Percentiles rank a stretch among this genome's conserved stretches.
Conservation (phyloP, 805 yeast species). For the Kuraishia piskuri region DNA sequence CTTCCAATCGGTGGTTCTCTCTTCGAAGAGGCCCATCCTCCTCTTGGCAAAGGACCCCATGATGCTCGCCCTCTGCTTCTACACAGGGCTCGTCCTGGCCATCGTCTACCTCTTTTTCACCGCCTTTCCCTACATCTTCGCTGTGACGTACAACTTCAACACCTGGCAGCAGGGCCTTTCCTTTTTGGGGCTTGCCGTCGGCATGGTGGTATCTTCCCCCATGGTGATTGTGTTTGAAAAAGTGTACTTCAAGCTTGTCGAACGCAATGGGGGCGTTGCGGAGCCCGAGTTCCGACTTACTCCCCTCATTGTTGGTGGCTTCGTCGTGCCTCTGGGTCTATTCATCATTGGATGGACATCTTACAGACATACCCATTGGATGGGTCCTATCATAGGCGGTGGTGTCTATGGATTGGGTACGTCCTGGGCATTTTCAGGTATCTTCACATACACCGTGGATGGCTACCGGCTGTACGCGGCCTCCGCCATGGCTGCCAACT, state of each 20-base stretch:
- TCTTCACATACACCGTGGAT: constrained; percentile 31
- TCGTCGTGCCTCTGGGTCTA: constrained; percentile 42
- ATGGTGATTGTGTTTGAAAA: constrained; percentile 23
- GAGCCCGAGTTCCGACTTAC: constrained; percentile 49
- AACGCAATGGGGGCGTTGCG: constrained; percentile 30
- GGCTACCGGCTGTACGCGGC: constrained; percentile 41
- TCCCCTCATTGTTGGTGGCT: constrained; percentile 49
- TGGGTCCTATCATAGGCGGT: constrained; percentile 37
- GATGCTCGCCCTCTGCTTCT: constrained; percentile 43
- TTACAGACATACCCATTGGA: constrained; percentile 42
- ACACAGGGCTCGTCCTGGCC: constrained; percentile 50
- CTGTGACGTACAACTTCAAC: constrained; percentile 39
- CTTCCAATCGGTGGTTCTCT: constrained; percentile 28
- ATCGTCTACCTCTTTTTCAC: constrained; percentile 58
- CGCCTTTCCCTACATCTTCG: constrained; percentile 55
- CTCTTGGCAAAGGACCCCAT: constrained; percentile 44
- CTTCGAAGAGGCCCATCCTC: constrained; percentile 44
- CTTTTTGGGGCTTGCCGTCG: constrained; percentile 50
- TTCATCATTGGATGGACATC: constrained; percentile 58
- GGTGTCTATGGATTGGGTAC: constrained; percentile 36
- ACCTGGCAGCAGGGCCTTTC: constrained; percentile 54
- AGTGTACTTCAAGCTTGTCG: constrained; percentile 24
- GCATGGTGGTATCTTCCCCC: constrained; percentile 36
- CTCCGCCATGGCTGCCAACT: constrained; percentile 41
- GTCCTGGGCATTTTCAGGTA: constrained; percentile 30